phyloP scores from a whole-genome alignment of 306 rosid species.

The Begonia peltatifolia region DNA sequence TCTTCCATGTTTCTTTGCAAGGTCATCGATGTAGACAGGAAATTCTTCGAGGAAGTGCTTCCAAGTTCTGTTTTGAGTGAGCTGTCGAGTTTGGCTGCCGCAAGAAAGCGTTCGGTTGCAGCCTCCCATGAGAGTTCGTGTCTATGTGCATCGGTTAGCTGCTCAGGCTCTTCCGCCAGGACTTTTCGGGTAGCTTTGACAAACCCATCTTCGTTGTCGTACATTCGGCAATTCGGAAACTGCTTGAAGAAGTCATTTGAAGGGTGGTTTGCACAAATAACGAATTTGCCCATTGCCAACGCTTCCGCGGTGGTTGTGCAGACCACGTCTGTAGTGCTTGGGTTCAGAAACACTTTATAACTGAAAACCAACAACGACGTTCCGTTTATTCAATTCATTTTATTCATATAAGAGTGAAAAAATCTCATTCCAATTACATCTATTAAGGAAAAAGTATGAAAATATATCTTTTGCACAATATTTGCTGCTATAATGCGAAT shows the following conservation, averaged over 20 bases:
- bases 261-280: conserved; percentile 72
- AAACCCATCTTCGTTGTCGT: conserved; percentile 33
- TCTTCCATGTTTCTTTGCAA: conserved; percentile 30
- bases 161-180: conserved; percentile 48
- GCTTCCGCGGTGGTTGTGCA: conserved; percentile 99
- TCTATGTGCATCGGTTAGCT: conserved; percentile 46
- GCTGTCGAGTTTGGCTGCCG: conserved; percentile 37
- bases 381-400: too few species aligned
- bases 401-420: too few species aligned
- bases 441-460: too few species aligned
- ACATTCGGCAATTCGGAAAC: conserved; percentile 73
- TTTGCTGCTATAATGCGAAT: too few species aligned
- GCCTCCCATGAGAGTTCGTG: conserved; percentile 78
- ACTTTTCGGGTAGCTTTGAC: conserved; percentile 44
- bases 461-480: too few species aligned
- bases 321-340: conserved; percentile 93
- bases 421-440: too few species aligned
- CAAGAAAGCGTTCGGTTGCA: conserved; percentile 72
- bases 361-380: conserved; percentile 19
- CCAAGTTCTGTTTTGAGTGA: conserved; percentile 14
- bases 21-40: conserved; percentile 35
- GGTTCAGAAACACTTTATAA: conserved; percentile 82
- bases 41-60: conserved; percentile 22
- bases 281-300: conserved; percentile 85
- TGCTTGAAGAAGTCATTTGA: conserved; percentile 96